A percentile compares a stretch with the other conserved stretches of the same genome.
phyloP scores from a whole-genome alignment of 306 rosid species.

The Malus sylvestris region DNA sequence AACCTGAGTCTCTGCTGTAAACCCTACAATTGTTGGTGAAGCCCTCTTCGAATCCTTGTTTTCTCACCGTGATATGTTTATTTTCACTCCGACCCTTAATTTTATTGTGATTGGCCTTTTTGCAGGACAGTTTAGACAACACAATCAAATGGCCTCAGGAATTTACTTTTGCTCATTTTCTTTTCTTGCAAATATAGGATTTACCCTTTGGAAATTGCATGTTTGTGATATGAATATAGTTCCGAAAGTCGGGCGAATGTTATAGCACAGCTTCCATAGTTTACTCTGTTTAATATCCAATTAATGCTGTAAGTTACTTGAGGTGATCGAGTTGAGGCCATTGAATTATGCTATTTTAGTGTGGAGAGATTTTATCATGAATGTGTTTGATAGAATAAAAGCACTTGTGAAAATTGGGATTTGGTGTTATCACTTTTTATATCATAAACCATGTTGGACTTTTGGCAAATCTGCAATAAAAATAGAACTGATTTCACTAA shows the following conservation, averaged over 20 bases:
- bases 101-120: conserved; percentile 19
- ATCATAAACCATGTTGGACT: too few species aligned
- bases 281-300: not conserved
- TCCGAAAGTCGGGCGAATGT: conserved; percentile 17
- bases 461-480: too few species aligned
- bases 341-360: not conserved
- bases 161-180: not conserved
- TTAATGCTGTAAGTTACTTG: conserved; percentile 1
- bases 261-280: conserved; percentile 3
- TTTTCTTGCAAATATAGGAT: conserved; percentile 7
- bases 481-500: too few species aligned
- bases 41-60: conserved; percentile 5
- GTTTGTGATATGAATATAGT: conserved; percentile 21
- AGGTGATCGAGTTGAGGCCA: not conserved
- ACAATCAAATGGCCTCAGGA: conserved; percentile 26
- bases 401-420: not conserved
- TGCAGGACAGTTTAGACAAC: conserved; percentile 36
- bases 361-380: conserved; percentile 4
- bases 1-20: conserved; percentile 36
- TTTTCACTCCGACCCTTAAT: not conserved
- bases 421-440: not conserved
- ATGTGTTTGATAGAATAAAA: conserved; percentile 5
- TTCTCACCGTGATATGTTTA: not conserved
- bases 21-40: conserved; percentile 27
- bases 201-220: conserved; percentile 5